Base-by-base conservation (phyloP, 805 yeast genomes). In the Candida multigemmis region DNA sequence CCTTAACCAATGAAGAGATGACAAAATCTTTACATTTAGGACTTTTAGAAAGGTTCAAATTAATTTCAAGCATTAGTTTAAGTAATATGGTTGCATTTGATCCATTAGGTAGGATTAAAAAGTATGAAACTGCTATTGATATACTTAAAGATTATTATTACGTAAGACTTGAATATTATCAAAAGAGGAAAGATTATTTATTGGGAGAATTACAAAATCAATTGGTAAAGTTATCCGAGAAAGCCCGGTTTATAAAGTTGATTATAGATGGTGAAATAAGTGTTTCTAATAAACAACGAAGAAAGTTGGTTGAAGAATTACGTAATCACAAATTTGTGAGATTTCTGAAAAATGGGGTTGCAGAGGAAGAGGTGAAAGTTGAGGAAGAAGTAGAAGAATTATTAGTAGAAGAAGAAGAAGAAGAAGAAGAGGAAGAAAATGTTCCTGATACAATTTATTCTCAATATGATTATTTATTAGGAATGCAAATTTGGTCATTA, bases 1-100 rank as follows among this genome's bases (percentile, higher is more conserved):
- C 74, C 19, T 56, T 91, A 36, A 58, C 76, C 7, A 70, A 67
- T 28, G 89, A 77, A 24, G 95, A 89, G 47, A 89, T 91, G 97
- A 67, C 57, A 14, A 82, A 83, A 42, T 70, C 94, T 1, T 60
- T 67, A 35, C 64, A 65, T 27, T 70, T 79, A 14, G 98, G 98
- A 0, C 63, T 85, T 29, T 70, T 82, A 42, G 94, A 85, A 45
- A 67, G 86, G 47, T 91, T 91, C 60, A 86, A 82, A 46, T 65
- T 91, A 28, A 59, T 74, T 5, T 64, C 85, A 0, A 60, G 79
- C 5, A 60, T 91, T 21, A 76, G 69, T 48, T 61, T 84, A 35
- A 68, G 78, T 24, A 91, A 91, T 50, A 87, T 91, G 95, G 96
- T 91, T 30, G 93, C 96, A 0, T 91, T 91, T 56, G 96, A 91